Evolutionary conservation across 2,329 filamentous ascomycete genomes (phyloP).

Genomic region (Aspergillus bombycis): DNA sequence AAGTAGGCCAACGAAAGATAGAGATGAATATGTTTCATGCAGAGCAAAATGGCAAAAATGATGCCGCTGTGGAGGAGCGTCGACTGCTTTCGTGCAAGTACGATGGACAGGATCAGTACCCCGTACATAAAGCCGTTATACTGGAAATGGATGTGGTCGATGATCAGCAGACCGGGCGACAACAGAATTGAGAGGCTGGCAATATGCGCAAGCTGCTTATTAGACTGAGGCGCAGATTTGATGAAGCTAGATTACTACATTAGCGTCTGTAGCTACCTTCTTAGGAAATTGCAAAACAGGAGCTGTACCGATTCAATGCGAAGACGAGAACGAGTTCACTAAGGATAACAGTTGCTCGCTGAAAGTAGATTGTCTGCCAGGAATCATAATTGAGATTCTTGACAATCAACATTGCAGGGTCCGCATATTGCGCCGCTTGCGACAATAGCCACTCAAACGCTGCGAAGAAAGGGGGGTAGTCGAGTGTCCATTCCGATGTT

Average conservation of each 20-base stretch:
- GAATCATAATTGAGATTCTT: conserved; percentile 83
- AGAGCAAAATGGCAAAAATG: conserved; percentile 81
- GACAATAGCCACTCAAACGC: conserved; percentile 94
- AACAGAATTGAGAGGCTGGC: conserved; percentile 86
- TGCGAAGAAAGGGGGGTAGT: conserved; percentile 98
- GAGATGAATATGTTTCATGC: conserved; percentile 97
- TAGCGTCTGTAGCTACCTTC: conserved; percentile 21
- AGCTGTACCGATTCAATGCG: conserved; percentile 72
- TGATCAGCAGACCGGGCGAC: conserved; percentile 91
- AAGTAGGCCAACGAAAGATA: conserved; percentile 97
- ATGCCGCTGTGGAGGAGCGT: conserved; percentile 78
- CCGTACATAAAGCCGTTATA: conserved; percentile 98
- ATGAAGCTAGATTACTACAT: conserved; percentile 63
- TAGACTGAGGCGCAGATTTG: conserved; percentile 65
- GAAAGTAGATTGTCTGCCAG: conserved; percentile 93
- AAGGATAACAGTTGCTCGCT: conserved; percentile 81
- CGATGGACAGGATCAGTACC: conserved; percentile 81
- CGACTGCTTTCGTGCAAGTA: conserved; percentile 74
- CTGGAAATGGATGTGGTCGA: conserved; percentile 98
- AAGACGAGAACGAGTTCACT: conserved; percentile 84
- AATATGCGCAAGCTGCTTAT: conserved; percentile 79
- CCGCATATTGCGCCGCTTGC: conserved; percentile 73
- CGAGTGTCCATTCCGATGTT: conserved; percentile 98
- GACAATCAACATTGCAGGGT: conserved; percentile 80
- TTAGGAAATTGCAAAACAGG: background rate